phyloP scores from a whole-genome alignment of 2,329 filamentous ascomycete species.

The Paraconiothyrium brasiliense region DNA sequence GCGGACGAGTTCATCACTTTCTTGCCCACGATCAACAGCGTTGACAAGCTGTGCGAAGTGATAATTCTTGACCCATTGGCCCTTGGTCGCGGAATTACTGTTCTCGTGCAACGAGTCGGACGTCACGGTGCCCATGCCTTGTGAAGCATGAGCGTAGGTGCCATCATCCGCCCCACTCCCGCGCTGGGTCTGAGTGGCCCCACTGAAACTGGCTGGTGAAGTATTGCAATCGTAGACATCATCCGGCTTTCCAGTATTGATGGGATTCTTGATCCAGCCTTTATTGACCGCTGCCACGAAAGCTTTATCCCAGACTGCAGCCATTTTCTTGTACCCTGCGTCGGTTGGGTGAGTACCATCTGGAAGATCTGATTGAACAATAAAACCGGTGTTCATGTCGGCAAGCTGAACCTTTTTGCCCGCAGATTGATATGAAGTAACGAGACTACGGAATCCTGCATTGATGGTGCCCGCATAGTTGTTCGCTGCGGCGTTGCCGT shows the following conservation, averaged over 20 bases:
- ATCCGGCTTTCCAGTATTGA: constrained; percentile 2
- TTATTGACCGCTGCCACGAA: constrained; percentile 1
- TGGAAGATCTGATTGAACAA: constrained; percentile 10
- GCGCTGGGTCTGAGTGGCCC: constrained; percentile 5
- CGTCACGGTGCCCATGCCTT: not conserved
- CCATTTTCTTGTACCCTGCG: constrained; percentile 12
- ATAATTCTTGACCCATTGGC: constrained; percentile 17
- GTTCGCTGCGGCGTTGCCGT: constrained; percentile 6
- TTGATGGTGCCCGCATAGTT: constrained; percentile 19
- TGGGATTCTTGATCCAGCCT: constrained; percentile 11
- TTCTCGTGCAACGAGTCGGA: constrained; percentile 9
- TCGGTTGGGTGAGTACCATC: constrained; percentile 7
- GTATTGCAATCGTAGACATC: constrained; percentile 8
- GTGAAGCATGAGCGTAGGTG: constrained; percentile 15
- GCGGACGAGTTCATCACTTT: constrained; percentile 21
- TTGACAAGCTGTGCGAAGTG: constrained; percentile 23
- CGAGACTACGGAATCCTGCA: constrained; percentile 16
- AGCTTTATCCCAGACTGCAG: constrained; percentile 11
- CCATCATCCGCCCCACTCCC: constrained; percentile 12
- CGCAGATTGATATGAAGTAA: constrained; percentile 10
- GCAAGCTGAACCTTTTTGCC: constrained; percentile 23
- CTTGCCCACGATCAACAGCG: constrained; percentile 4
- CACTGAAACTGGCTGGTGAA: constrained; percentile 3
- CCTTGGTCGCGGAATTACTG: constrained; percentile 2
- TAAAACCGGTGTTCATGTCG: constrained; percentile 24